These are phyloP conservation scores for Telfairia occidentalis DNA, from an alignment of 331 rosid genomes.

Conservation along the genomic window DNA sequence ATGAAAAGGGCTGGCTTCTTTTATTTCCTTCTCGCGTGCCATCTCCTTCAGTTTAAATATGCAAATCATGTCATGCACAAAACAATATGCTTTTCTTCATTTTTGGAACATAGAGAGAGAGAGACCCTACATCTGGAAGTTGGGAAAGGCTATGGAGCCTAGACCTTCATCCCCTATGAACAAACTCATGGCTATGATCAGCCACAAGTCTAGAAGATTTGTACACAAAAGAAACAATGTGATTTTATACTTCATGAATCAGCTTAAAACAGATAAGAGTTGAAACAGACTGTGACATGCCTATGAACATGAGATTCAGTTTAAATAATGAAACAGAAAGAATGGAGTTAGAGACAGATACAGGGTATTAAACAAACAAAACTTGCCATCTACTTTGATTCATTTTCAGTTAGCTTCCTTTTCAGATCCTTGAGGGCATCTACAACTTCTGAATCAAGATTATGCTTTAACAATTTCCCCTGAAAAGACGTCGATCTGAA, in stretches of 20 bases:
- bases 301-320: not conserved
- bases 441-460: conserved; percentile 75
- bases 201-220: not conserved
- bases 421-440: conserved; percentile 53
- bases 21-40: not conserved
- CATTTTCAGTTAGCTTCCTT: conserved; percentile 35
- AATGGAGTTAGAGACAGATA: not conserved
- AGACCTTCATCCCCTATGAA: not conserved
- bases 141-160: not conserved
- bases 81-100: not conserved
- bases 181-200: not conserved
- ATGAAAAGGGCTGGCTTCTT: not conserved
- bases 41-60: not conserved
- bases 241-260: not conserved
- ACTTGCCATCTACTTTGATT: conserved; percentile 21
- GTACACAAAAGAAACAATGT: not conserved
- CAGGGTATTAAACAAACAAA: not conserved
- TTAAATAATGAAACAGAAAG: not conserved
- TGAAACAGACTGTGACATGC: not conserved
- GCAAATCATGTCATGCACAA: not conserved
- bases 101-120: not conserved
- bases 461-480: conserved; percentile 73
- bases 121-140: not conserved
- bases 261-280: not conserved
- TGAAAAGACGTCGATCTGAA: conserved; percentile 67